Conservation (phyloP, 208 protist genomes). For the Wallacemonas sp. region DNA sequence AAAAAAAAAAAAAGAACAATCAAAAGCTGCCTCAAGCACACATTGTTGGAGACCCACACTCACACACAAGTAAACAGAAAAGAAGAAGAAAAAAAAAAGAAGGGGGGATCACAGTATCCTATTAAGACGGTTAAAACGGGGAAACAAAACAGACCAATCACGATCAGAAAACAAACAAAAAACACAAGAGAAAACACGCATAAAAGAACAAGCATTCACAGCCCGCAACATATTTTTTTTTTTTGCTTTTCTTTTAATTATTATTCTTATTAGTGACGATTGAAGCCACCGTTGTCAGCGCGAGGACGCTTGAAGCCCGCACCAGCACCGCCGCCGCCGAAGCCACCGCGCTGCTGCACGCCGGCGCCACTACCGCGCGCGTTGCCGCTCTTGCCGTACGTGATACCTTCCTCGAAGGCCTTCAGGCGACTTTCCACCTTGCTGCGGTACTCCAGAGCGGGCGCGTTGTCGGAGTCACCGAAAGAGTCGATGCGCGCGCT, state of each 20-base stretch:
- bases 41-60: slow-evolving; percentile 6
- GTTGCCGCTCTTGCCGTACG: slow-evolving; percentile 88
- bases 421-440: slow-evolving; percentile 89
- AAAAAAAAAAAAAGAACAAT: slow-evolving; percentile 18
- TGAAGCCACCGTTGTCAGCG: slow-evolving; percentile 46
- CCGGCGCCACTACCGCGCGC: slow-evolving; percentile 69
- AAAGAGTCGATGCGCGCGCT: slow-evolving; percentile 98
- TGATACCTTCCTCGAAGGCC: slow-evolving; percentile 89
- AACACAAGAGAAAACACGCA: neutral
- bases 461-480: slow-evolving; percentile 91
- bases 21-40: neutral
- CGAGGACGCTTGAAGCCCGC: slow-evolving; percentile 47
- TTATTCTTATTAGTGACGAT: slow-evolving; percentile 43
- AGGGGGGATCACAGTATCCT: neutral
- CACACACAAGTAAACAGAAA: too few species aligned
- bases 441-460: slow-evolving; percentile 89
- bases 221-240: too few species aligned
- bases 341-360: slow-evolving; percentile 55
- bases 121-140: neutral
- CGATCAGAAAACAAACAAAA: neutral
- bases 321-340: slow-evolving; percentile 21
- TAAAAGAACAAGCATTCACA: too few species aligned
- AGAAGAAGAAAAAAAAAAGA: slow-evolving; percentile 1
- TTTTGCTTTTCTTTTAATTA: slow-evolving; percentile 14
- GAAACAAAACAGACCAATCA: too few species aligned